Conservation (phyloP, 2,329 filamentous ascomycete genomes). For the Nectriaceae sp. region DNA sequence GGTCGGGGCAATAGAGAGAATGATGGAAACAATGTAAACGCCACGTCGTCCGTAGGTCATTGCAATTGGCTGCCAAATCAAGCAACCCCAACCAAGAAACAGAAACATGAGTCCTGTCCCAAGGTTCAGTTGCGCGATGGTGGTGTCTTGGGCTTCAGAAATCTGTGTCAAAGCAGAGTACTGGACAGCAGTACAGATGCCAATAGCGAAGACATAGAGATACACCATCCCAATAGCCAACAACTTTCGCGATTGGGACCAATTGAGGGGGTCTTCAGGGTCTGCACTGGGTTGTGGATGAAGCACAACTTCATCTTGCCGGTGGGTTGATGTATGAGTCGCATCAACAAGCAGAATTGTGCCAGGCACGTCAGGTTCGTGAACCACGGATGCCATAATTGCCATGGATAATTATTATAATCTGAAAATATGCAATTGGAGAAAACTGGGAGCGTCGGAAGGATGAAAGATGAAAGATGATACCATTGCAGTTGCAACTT, state of each 20-base stretch:
- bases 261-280: constrained; percentile 26
- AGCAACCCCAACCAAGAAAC: constrained; percentile 50
- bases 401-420: neutral
- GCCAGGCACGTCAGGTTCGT: constrained; percentile 29
- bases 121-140: constrained; percentile 42
- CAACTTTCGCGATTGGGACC: constrained; percentile 17
- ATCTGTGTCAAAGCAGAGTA: constrained; percentile 43
- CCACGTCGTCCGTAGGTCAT: constrained; percentile 53
- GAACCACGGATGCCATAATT: neutral
- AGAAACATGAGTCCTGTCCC: constrained; percentile 56
- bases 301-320: constrained; percentile 24
- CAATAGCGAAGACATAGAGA: constrained; percentile 45
- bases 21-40: constrained; percentile 45
- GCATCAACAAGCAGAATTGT: constrained; percentile 46
- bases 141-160: constrained; percentile 44
- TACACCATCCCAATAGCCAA: constrained; percentile 32
- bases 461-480: neutral
- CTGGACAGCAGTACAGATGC: constrained; percentile 31
- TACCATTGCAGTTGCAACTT: neutral
- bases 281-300: constrained; percentile 21
- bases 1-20: constrained; percentile 26
- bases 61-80: constrained; percentile 55
- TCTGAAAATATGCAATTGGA: neutral
- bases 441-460: neutral
- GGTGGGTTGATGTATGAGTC: constrained; percentile 25